Conservation (phyloP, 2,329 filamentous ascomycete genomes). For the Ilyonectria destructans region DNA sequence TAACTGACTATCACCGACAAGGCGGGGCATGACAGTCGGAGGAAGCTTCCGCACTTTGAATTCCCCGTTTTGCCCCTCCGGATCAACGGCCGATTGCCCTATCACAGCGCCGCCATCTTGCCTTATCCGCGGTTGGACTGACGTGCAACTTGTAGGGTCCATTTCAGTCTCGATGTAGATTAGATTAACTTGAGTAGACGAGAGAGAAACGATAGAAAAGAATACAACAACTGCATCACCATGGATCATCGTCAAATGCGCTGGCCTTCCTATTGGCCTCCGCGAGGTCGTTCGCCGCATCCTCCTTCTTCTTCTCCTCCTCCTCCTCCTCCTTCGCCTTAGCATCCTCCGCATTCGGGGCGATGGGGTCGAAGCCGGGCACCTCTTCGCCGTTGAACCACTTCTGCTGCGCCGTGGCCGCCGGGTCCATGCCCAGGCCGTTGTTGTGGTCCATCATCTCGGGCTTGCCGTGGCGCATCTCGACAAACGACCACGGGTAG, state of each 20-base stretch:
- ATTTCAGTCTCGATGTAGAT: too few species aligned
- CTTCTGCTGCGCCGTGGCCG: neutral
- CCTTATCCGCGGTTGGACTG: constrained; percentile 35
- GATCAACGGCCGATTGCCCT: constrained; percentile 24
- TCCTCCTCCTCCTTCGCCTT: neutral
- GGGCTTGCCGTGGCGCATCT: neutral
- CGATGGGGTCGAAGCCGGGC: neutral
- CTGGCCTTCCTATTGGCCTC: too few species aligned
- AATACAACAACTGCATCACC: neutral
- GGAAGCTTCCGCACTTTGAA: neutral
- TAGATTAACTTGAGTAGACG: too few species aligned
- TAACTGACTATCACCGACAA: neutral
- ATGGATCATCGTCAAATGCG: too few species aligned
- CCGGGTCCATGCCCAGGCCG: neutral
- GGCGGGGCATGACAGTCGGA: neutral
- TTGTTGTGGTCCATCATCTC: neutral
- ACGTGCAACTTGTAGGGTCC: constrained; percentile 20
- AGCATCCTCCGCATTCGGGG: neutral
- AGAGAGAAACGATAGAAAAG: neutral
- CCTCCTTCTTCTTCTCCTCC: too few species aligned
- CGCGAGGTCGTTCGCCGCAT: too few species aligned
- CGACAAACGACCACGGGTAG: constrained; percentile 21
- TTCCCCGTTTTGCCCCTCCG: constrained; percentile 17
- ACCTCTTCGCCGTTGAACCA: neutral
- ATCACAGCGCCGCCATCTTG: constrained; percentile 34